A percentile compares a stretch with the other conserved stretches of the same genome.
These are phyloP conservation scores for Cladorrhinum samala DNA, from an alignment of 495 filamentous ascomycete genomes.

Conservation along the genomic window DNA sequence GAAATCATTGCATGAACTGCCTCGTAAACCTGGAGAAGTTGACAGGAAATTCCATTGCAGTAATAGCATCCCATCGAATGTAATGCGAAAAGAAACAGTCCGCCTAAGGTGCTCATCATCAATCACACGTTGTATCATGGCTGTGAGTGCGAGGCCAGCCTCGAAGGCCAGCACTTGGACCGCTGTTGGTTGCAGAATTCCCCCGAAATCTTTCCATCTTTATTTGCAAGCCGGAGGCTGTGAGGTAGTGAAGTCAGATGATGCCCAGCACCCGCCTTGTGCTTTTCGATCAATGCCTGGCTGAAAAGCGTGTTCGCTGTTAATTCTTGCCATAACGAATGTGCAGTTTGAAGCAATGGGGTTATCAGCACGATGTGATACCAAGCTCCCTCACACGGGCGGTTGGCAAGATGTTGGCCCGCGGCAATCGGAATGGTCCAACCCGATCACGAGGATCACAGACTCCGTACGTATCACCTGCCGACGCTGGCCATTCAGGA, in stretches of 20 bases:
- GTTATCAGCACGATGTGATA: slow-evolving; percentile 8
- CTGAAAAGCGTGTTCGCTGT: too few relatives aligned
- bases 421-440: slow-evolving; percentile 22
- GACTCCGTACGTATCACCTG: slow-evolving; percentile 11
- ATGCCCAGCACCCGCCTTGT: too few relatives aligned
- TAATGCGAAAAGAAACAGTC: not conserved
- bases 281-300: too few relatives aligned
- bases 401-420: slow-evolving; percentile 7
- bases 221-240: not conserved
- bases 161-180: not conserved
- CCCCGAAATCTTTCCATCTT: not conserved
- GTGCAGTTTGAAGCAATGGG: not conserved
- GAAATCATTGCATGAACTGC: not conserved
- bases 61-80: not conserved
- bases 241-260: too few relatives aligned
- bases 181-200: not conserved
- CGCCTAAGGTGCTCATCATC: not conserved
- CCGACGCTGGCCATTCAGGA: slow-evolving; percentile 20
- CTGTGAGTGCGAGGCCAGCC: not conserved
- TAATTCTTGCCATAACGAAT: too few relatives aligned
- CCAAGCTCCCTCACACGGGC: not conserved
- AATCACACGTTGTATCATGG: not conserved
- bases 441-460: slow-evolving; percentile 26
- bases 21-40: not conserved
- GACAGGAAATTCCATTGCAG: not conserved